phyloP scores from a whole-genome alignment of 495 filamentous ascomycete species.

The Penicillium flavigenum region DNA sequence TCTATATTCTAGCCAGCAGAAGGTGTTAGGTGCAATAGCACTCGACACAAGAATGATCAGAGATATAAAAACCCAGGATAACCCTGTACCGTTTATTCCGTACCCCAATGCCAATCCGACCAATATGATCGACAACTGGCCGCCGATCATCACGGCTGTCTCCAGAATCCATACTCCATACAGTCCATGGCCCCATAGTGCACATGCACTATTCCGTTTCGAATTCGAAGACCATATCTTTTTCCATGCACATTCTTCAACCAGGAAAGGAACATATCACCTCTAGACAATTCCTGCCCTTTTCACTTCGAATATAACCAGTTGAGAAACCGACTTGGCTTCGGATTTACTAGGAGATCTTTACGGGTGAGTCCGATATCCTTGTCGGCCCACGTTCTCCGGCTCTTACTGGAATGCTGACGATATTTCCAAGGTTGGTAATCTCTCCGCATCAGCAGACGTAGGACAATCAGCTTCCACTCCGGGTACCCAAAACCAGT shows the following conservation, averaged over 20 bases:
- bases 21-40: no score
- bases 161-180: not conserved
- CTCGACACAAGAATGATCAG: no score
- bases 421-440: not conserved
- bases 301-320: not conserved
- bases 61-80: not conserved
- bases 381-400: conserved; percentile 14
- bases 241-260: not conserved
- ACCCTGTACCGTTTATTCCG: not conserved
- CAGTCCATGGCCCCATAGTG: not conserved
- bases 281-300: not conserved
- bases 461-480: not conserved
- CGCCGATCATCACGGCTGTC: conserved; percentile 12
- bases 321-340: not conserved
- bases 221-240: not conserved
- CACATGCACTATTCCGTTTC: not conserved
- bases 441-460: conserved; percentile 1
- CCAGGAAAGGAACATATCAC: not conserved
- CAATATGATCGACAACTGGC: conserved; percentile 12
- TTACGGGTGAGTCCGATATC: not conserved
- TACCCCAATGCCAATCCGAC: not conserved
- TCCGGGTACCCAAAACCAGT: not conserved
- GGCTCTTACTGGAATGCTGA: conserved; percentile 14
- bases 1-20: not conserved
- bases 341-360: conserved; percentile 9